phyloP scores from a whole-genome alignment of 345 rosid genomes.

The Conringia planisiliqua region DNA sequence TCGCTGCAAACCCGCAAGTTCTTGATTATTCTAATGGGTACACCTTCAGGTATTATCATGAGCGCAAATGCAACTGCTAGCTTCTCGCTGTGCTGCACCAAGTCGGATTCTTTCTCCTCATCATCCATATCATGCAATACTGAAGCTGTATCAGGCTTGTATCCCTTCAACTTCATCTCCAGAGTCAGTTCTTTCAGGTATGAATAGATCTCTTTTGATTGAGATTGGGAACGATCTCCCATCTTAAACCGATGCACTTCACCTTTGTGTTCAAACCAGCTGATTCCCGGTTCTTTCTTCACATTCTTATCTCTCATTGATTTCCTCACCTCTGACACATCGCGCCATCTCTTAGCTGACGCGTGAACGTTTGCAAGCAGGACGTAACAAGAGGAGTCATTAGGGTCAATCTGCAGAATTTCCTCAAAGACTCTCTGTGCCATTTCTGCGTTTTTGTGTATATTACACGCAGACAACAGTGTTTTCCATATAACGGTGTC shows the following conservation, averaged over 20 bases:
- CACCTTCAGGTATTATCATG: conserved; percentile 46
- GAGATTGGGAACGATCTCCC: conserved; percentile 62
- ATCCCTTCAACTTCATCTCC: conserved; percentile 67
- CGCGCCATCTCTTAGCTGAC: conserved; percentile 57
- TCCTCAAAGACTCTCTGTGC: conserved; percentile 57
- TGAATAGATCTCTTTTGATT: conserved; percentile 47
- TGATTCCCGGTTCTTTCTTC: conserved; percentile 76
- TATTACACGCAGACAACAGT: conserved; percentile 66
- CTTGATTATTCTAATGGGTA: conserved; percentile 75
- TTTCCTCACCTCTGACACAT: conserved; percentile 60
- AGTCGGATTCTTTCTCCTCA: conserved; percentile 69
- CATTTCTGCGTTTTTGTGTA: conserved; percentile 54
- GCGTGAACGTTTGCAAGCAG: conserved; percentile 69
- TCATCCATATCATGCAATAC: conserved; percentile 74
- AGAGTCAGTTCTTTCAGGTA: conserved; percentile 54
- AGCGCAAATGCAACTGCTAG: conserved; percentile 73
- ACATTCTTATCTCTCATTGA: conserved; percentile 59
- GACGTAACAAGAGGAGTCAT: conserved; percentile 65
- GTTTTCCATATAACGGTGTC: conserved; percentile 76
- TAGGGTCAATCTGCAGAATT: conserved; percentile 54
- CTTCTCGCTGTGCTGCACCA: conserved; percentile 74
- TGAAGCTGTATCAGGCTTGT: conserved; percentile 58
- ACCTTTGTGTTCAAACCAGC: conserved; percentile 73
- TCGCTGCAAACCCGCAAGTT: conserved; percentile 72
- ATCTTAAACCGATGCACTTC: conserved; percentile 55